A percentile compares a stretch with the other conserved stretches of the same genome.
These are phyloP conservation scores for Pichia scutulata DNA, from an alignment of 805 yeast genomes.

Conservation along the genomic window DNA sequence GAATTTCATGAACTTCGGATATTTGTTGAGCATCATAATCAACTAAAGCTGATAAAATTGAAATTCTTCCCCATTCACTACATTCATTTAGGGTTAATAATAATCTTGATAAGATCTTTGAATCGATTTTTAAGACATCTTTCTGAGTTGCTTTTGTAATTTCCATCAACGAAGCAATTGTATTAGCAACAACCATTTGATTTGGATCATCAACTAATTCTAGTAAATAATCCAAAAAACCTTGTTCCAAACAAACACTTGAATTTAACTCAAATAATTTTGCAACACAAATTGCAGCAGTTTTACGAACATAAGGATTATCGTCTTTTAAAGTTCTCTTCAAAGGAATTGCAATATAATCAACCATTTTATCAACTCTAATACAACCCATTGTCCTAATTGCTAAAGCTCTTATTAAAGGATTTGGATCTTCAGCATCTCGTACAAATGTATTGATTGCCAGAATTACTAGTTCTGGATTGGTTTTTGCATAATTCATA, in stretches of 20 bases:
- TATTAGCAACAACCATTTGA: constrained; percentile 96
- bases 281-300: constrained; percentile 96
- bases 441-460: constrained; percentile 95
- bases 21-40: constrained; percentile 52
- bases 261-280: constrained; percentile 84
- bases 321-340: constrained; percentile 82
- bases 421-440: constrained; percentile 95
- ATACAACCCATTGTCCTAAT: constrained; percentile 99
- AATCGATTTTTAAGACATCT: constrained; percentile 30
- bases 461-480: constrained; percentile 90
- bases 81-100: constrained; percentile 88
- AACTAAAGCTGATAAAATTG: constrained; percentile 74
- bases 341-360: constrained; percentile 86
- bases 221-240: constrained; percentile 65
- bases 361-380: constrained; percentile 90
- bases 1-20: constrained; percentile 72
- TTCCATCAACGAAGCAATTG: constrained; percentile 79
- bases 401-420: constrained; percentile 90
- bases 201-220: constrained; percentile 74
- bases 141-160: constrained; percentile 35
- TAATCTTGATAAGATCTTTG: constrained; percentile 47
- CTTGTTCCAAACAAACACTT: constrained; percentile 75
- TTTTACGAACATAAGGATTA: constrained; percentile 94
- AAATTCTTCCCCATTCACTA: constrained; percentile 97
- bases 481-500: constrained; percentile 95